Percentiles rank a stretch among this genome's conserved stretches.
Conservation (phyloP, 2,329 filamentous ascomycete species). For the Scopulariopsis brevicaulis region DNA sequence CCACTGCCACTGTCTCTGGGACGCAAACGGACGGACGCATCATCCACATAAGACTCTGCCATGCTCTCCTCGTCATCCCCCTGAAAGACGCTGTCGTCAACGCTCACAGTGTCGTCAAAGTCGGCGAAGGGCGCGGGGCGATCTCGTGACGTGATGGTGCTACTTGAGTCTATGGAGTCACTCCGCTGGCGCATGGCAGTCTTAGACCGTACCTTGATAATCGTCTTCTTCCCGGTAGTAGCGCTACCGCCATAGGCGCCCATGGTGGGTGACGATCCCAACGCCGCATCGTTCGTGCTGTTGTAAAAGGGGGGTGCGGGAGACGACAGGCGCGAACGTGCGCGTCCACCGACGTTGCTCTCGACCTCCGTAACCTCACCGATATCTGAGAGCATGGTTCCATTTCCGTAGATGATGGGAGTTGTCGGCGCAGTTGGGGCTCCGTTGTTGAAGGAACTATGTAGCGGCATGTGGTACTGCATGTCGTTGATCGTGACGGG, state of each 20-base stretch:
- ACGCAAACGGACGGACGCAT: conserved; percentile 20
- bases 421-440: conserved; percentile 41
- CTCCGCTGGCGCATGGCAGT: conserved; percentile 34
- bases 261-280: conserved; percentile 33
- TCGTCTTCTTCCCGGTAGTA: conserved; percentile 7
- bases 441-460: conserved; percentile 16
- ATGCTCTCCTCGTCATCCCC: conserved; percentile 58
- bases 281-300: conserved; percentile 20
- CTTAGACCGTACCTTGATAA: conserved; percentile 32
- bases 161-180: conserved; percentile 47
- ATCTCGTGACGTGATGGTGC: conserved; percentile 44
- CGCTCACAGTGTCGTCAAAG: conserved; percentile 49
- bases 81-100: conserved; percentile 54
- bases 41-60: conserved; percentile 42
- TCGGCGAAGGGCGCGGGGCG: conserved; percentile 40
- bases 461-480: conserved; percentile 17
- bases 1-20: conserved; percentile 14
- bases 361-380: conserved; percentile 44
- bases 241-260: conserved; percentile 18
- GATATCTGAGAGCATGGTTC: conserved; percentile 59
- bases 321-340: conserved; percentile 23
- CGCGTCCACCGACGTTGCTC: conserved; percentile 28
- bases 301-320: conserved; percentile 16
- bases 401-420: conserved; percentile 58
- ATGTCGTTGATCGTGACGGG: conserved; percentile 23